A percentile compares a stretch with the other conserved stretches of the same genome.
Conservation (phyloP, 805 yeast genomes). For the Yarrowia osloensis region DNA sequence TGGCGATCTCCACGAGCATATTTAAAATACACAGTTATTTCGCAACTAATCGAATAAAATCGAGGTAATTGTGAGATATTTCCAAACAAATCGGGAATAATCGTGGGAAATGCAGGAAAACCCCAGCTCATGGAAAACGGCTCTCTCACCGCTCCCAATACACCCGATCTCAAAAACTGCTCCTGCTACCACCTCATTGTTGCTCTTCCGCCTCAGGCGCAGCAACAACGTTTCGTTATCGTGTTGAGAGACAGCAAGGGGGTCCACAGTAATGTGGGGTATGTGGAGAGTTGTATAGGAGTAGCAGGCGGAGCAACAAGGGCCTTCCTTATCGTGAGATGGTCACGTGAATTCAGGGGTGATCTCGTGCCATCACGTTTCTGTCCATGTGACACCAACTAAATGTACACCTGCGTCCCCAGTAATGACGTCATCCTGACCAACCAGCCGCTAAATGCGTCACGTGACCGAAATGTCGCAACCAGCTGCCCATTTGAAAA, state of each 20-base stretch:
- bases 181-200: neutral
- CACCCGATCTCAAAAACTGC: neutral
- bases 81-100: too few relatives aligned
- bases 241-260: constrained; percentile 20
- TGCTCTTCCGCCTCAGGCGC: neutral
- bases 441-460: neutral
- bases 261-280: constrained; percentile 9
- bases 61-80: neutral
- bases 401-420: too few relatives aligned
- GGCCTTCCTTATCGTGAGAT: too few relatives aligned
- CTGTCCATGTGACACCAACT: too few relatives aligned
- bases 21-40: neutral
- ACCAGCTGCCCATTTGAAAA: neutral
- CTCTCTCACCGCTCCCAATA: too few relatives aligned
- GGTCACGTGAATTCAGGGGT: neutral
- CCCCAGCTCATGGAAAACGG: too few relatives aligned
- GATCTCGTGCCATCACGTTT: too few relatives aligned
- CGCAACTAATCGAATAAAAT: neutral
- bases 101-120: neutral
- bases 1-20: neutral
- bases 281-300: neutral
- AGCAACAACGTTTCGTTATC: constrained; percentile 10
- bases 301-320: neutral
- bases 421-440: neutral
- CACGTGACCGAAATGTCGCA: constrained; percentile 2